Percentiles rank a stretch among this genome's conserved stretches.
These are phyloP conservation scores for Metschnikowia borealis DNA, from an alignment of 805 yeast genomes.

Conservation along the genomic window DNA sequence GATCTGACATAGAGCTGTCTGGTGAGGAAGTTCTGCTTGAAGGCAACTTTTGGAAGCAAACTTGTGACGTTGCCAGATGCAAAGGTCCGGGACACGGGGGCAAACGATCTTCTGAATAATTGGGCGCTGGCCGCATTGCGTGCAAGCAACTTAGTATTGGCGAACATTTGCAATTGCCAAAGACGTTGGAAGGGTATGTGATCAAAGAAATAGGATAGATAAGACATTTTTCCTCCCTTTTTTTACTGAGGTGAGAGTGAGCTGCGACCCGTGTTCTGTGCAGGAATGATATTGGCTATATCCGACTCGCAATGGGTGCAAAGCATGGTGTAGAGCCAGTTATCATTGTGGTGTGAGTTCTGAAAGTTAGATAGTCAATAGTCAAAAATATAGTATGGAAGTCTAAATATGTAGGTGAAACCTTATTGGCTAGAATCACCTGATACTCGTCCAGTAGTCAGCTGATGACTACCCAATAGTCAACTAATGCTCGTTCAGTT, in stretches of 20 bases:
- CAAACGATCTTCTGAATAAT: background rate
- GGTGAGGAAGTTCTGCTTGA: constrained; percentile 3
- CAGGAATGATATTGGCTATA: background rate
- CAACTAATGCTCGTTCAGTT: too few species aligned
- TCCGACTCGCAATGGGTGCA: constrained; percentile 2
- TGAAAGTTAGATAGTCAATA: too few species aligned
- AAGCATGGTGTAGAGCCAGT: background rate
- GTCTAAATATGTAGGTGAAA: background rate
- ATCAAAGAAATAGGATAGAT: constrained; percentile 2
- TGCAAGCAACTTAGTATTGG: constrained; percentile 3
- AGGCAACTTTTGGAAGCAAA: constrained; percentile 4
- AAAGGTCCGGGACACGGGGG: background rate
- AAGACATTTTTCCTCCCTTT: constrained; percentile 6
- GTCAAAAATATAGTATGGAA: too few species aligned
- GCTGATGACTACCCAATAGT: too few species aligned
- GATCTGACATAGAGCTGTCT: constrained; percentile 3
- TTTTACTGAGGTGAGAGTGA: constrained; percentile 2
- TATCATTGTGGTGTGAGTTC: too few species aligned
- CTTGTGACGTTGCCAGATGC: constrained; percentile 2
- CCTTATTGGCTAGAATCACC: too few species aligned
- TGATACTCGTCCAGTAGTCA: too few species aligned
- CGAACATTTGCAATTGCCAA: constrained; percentile 10
- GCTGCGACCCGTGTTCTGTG: background rate
- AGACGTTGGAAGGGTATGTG: background rate
- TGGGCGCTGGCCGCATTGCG: background rate